phyloP scores from a whole-genome alignment of 805 yeast species.

The Blastobotrys parvus region DNA sequence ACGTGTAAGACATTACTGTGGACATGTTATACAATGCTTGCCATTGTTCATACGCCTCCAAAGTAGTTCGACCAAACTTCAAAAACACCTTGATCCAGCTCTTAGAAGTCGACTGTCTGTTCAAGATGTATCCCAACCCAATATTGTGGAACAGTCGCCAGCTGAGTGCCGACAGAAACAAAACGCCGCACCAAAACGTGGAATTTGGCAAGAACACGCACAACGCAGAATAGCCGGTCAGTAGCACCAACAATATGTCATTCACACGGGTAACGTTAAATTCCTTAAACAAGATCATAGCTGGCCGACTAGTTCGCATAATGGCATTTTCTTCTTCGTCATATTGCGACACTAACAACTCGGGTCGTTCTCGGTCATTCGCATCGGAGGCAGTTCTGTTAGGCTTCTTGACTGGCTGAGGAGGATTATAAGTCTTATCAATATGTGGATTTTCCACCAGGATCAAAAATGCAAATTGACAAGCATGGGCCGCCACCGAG shows the following conservation, averaged over 20 bases:
- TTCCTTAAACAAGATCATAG: constrained; percentile 51
- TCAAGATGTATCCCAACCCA: constrained; percentile 43
- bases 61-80: constrained; percentile 54
- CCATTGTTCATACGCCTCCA: constrained; percentile 66
- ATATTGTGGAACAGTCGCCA: constrained; percentile 45
- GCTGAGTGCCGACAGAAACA: constrained; percentile 35
- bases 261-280: constrained; percentile 57
- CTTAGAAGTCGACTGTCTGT: constrained; percentile 51
- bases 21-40: constrained; percentile 50
- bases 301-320: constrained; percentile 12
- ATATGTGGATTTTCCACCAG: constrained; percentile 81
- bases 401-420: constrained; percentile 14
- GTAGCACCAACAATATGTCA: constrained; percentile 42
- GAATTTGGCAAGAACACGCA: constrained; percentile 24
- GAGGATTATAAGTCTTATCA: constrained; percentile 51
- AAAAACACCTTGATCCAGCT: constrained; percentile 58
- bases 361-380: neutral
- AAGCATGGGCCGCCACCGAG: constrained; percentile 66
- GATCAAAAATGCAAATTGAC: constrained; percentile 67
- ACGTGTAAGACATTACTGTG: constrained; percentile 48
- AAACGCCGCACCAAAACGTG: constrained; percentile 27
- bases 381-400: constrained; percentile 5
- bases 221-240: constrained; percentile 36
- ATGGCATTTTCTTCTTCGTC: constrained; percentile 1
- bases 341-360: neutral